Conservation (phyloP, 306 rosid species). For the Cicer yamashitae region DNA sequence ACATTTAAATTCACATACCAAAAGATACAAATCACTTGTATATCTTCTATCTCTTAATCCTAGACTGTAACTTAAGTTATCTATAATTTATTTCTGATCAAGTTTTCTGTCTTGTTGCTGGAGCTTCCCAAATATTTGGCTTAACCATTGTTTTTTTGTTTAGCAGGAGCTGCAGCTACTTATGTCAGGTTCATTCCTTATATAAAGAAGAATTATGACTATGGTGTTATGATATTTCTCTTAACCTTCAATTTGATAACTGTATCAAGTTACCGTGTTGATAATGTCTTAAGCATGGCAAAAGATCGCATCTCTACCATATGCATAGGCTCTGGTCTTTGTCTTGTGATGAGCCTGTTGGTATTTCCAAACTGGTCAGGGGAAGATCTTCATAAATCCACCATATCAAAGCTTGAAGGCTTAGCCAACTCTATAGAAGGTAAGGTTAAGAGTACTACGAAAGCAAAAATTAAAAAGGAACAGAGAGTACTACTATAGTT, state of each 20-base stretch:
- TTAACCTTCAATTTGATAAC: slow-evolving; percentile 87
- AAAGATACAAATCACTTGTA: too few relatives aligned
- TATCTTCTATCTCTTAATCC: background rate
- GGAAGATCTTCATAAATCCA: slow-evolving; percentile 77
- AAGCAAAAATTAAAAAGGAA: background rate
- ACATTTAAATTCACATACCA: too few relatives aligned
- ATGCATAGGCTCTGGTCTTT: slow-evolving; percentile 77
- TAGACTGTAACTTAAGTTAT: background rate
- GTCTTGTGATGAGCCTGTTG: slow-evolving; percentile 75
- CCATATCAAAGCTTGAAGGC: slow-evolving; percentile 78
- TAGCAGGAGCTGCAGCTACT: slow-evolving; percentile 79
- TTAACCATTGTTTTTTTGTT: slow-evolving; percentile 1
- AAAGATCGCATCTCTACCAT: slow-evolving; percentile 77
- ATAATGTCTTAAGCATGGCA: slow-evolving; percentile 65
- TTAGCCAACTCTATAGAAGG: slow-evolving; percentile 87
- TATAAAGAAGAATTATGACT: slow-evolving; percentile 86
- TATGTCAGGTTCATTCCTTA: slow-evolving; percentile 84
- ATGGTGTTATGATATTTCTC: slow-evolving; percentile 85
- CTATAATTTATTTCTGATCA: background rate
- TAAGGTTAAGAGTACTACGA: slow-evolving; percentile 15
- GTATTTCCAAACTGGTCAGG: slow-evolving; percentile 96
- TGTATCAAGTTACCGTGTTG: slow-evolving; percentile 74
- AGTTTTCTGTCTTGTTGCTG: background rate
- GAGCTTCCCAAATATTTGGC: background rate
- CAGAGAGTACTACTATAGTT: background rate